Percentiles rank a stretch among this genome's conserved stretches.
Evolutionary conservation across 2,329 filamentous ascomycete genomes (phyloP).

Genomic region (Diaporthe aspalathi): DNA sequence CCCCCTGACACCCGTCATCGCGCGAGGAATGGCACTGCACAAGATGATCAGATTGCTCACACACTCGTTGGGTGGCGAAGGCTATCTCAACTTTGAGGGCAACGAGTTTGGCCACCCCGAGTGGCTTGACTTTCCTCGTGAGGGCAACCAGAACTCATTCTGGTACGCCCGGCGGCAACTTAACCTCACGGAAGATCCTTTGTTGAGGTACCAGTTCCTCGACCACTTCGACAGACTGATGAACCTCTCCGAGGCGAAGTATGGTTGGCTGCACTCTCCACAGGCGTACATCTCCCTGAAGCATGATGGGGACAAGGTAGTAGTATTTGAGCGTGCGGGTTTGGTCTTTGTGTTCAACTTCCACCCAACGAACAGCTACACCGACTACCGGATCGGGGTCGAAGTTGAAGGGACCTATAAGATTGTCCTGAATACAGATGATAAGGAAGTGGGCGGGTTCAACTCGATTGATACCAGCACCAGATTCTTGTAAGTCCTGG

Average conservation of each 20-base stretch:
- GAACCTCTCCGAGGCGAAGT: slow-evolving; percentile 88
- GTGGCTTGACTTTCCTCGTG: slow-evolving; percentile 98
- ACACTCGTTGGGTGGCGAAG: slow-evolving; percentile 91
- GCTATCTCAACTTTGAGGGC: slow-evolving; percentile 98
- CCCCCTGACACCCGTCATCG: slow-evolving; percentile 87
- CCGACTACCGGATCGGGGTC: slow-evolving; percentile 92
- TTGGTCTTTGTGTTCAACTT: slow-evolving; percentile 98
- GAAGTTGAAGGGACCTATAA: slow-evolving; percentile 87
- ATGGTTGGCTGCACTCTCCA: slow-evolving; percentile 86
- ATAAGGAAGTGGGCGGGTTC: slow-evolving; percentile 81
- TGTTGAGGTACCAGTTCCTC: slow-evolving; percentile 90
- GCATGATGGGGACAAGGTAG: slow-evolving; percentile 91
- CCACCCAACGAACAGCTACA: slow-evolving; percentile 84
- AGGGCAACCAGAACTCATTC: slow-evolving; percentile 92
- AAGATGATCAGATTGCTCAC: slow-evolving; percentile 98
- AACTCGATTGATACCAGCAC: slow-evolving; percentile 82
- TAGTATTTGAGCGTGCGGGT: slow-evolving; percentile 93
- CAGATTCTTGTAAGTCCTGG: slow-evolving; percentile 73
- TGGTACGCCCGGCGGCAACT: slow-evolving; percentile 94
- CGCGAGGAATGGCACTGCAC: slow-evolving; percentile 91
- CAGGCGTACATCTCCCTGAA: slow-evolving; percentile 96
- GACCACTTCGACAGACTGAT: slow-evolving; percentile 95
- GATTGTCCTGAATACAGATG: slow-evolving; percentile 86
- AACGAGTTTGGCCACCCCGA: slow-evolving; percentile 99
- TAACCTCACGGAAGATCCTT: slow-evolving; percentile 86